Conservation (phyloP, 1,284 basidiomycete genomes). For the Cutaneotrichosporon spelunceum region DNA sequence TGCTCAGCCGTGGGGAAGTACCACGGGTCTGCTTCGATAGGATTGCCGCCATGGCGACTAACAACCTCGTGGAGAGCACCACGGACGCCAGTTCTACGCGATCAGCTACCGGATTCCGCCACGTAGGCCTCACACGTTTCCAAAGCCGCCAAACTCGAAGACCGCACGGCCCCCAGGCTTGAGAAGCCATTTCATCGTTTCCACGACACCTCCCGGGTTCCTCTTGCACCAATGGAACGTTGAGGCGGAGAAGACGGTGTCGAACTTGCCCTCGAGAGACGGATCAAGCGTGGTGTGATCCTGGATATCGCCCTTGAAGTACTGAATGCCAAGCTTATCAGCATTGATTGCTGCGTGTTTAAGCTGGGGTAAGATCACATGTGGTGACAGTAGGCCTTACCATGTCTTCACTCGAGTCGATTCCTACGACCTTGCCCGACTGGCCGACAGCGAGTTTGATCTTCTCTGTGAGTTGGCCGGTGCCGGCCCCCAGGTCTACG, state of each 20-base stretch:
- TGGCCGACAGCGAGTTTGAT: conserved; percentile 59
- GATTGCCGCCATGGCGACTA: conserved; percentile 59
- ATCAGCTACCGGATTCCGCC: not conserved
- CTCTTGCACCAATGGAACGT: conserved; percentile 78
- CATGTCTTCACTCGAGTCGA: conserved; percentile 71
- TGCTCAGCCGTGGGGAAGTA: conserved; percentile 70
- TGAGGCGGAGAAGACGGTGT: conserved; percentile 70
- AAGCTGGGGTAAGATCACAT: conserved; percentile 53
- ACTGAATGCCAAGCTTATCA: conserved; percentile 53
- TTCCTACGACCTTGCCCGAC: conserved; percentile 62
- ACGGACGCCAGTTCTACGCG: conserved; percentile 57
- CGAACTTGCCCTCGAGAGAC: conserved; percentile 37
- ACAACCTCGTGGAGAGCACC: conserved; percentile 61
- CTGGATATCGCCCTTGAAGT: conserved; percentile 43
- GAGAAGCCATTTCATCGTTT: conserved; percentile 59
- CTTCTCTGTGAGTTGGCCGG: conserved; percentile 66
- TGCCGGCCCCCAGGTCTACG: conserved; percentile 77
- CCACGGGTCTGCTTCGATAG: conserved; percentile 68
- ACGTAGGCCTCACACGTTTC: conserved; percentile 35
- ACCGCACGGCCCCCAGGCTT: conserved; percentile 67
- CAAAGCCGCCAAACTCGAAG: conserved; percentile 71
- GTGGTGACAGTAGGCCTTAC: conserved; percentile 54
- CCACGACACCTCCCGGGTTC: conserved; percentile 64
- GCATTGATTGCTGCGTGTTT: conserved; percentile 57
- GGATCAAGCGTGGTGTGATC: conserved; percentile 21